Evolutionary conservation across 257 asterid species (phyloP).

Genomic region (Scutellaria minor): DNA sequence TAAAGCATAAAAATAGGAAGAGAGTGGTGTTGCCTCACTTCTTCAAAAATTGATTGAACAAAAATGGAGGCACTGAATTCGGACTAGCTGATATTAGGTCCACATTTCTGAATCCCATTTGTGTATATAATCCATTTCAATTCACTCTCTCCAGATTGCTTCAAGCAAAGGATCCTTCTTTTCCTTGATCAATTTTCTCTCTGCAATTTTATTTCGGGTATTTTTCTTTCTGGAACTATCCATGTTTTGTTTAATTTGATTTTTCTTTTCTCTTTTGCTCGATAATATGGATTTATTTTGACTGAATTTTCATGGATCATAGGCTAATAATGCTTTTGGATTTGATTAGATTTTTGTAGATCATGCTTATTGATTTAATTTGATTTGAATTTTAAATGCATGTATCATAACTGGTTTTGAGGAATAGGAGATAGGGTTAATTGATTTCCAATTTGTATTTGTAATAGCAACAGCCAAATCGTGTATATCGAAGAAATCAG

Average conservation of each 20-base stretch:
- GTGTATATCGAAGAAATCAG: not conserved
- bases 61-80: slow-evolving; percentile 22
- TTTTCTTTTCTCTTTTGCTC: no score
- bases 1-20: slow-evolving; percentile 32
- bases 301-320: not conserved
- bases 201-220: not conserved
- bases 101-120: slow-evolving; percentile 24
- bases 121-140: slow-evolving; percentile 34
- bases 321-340: not conserved
- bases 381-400: not conserved
- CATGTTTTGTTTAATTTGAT: not conserved
- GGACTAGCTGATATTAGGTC: slow-evolving; percentile 27
- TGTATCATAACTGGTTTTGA: not conserved
- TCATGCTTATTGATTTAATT: not conserved
- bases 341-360: not conserved
- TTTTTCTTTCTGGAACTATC: not conserved
- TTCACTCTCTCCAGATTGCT: slow-evolving; percentile 27
- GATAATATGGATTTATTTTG: not conserved
- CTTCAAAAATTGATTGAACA: slow-evolving; percentile 33
- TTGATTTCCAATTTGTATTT: not conserved
- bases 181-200: not conserved
- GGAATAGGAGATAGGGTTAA: not conserved
- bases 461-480: slow-evolving; percentile 1
- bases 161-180: not conserved
- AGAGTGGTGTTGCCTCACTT: slow-evolving; percentile 35